Base-by-base conservation (phyloP, 768 basidiomycete species). In the Phanerodontia chrysosporium region DNA sequence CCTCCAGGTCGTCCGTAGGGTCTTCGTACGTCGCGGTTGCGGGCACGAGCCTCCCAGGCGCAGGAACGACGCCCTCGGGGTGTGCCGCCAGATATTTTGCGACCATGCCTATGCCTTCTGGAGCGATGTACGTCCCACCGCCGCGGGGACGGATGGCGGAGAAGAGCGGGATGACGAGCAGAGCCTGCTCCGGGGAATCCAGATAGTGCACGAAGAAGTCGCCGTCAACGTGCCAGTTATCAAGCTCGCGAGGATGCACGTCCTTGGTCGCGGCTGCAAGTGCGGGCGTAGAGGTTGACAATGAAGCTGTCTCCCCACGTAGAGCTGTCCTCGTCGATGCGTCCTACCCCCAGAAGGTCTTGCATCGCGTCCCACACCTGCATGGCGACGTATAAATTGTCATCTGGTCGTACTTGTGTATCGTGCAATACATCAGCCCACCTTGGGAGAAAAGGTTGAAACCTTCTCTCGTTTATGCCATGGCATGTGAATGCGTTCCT, bases 161-260 rank as follows among this genome's bases (percentile, higher is more conserved):
- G 67, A 79, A 86, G 49, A 86, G 74, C 1, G 84, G 84, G 56
- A 85, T 84, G 22, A 84, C 83, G 55, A 85, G 76, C 29, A 86
- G 72, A 5, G 78, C 85, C 70, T 86, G 85, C 67, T 86, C 84
- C 3, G 82, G 83, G 22, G 84, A 86, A 66, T 86, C 85, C 53
- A 87, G 78, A 66, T 78, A 87, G 68, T 83, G 83, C 27, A 81
- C 76, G 67, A 83, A 84, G 65, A 82, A 83, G 63, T 83, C 81
- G 18, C 81, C 83, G 63, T 83, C 81, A 45, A 83, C 80, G 67
- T 86, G 85, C 84, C 85, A 87, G 62, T 85, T 84, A 57, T 79
- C 77, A 56, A 87, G 70, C 51, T 81, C 76, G 55, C 70, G 66
- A 4, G 81, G 80, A 30, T 69, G 64, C 16, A 78, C 64, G 16